Conservation (phyloP, 352 stramenopile genomes). For the Achlya hypogyna region DNA sequence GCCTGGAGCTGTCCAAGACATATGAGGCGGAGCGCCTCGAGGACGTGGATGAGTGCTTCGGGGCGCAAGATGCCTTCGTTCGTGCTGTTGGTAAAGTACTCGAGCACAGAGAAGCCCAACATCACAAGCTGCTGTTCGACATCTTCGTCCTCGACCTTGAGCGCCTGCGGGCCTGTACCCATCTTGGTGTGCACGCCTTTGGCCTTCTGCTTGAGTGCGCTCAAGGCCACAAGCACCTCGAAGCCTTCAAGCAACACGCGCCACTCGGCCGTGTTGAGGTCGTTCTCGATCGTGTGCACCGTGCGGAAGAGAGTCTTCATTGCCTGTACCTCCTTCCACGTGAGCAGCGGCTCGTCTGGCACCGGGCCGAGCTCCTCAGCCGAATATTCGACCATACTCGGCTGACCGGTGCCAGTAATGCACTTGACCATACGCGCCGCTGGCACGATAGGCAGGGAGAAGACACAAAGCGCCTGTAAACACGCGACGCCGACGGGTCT, state of each 20-base stretch:
- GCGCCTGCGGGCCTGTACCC: slow-evolving; percentile 45
- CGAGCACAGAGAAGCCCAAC: slow-evolving; percentile 74
- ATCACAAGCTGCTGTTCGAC: slow-evolving; percentile 81
- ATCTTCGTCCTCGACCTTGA: slow-evolving; percentile 75
- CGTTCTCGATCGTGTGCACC: slow-evolving; percentile 79
- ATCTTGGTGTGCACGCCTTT: slow-evolving; percentile 14
- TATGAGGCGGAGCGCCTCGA: slow-evolving; percentile 52
- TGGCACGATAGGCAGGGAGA: slow-evolving; percentile 69
- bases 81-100: slow-evolving; percentile 68
- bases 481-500: slow-evolving; percentile 48
- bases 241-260: slow-evolving; percentile 65
- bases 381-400: slow-evolving; percentile 1
- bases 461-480: slow-evolving; percentile 59
- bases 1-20: slow-evolving; percentile 49
- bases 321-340: slow-evolving; percentile 77
- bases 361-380: background rate
- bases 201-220: slow-evolving; percentile 54
- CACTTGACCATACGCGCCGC: slow-evolving; percentile 34
- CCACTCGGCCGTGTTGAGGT: slow-evolving; percentile 68
- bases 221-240: slow-evolving; percentile 71
- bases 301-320: slow-evolving; percentile 81
- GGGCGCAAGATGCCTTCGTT: slow-evolving; percentile 41
- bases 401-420: slow-evolving; percentile 1
- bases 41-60: slow-evolving; percentile 40
- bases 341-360: slow-evolving; percentile 19